Evolutionary conservation across 2,329 filamentous ascomycete species (phyloP).

Genomic region (Macrophomina phaseolina): DNA sequence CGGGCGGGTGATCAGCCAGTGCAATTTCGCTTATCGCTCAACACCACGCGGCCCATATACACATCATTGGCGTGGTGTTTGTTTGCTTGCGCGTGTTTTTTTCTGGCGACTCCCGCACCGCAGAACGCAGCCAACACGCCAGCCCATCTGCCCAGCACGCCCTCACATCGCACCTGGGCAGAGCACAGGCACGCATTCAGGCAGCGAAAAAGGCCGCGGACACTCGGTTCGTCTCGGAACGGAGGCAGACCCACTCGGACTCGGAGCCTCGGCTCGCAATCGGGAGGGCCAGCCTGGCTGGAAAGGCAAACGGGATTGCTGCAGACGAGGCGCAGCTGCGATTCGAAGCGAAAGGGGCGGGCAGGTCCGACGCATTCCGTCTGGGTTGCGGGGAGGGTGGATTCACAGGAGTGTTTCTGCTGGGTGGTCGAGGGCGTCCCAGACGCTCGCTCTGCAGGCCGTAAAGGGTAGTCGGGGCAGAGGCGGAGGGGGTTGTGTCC

Average conservation of each 20-base stretch:
- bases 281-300: not conserved
- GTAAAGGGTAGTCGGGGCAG: not conserved
- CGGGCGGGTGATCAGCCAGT: constrained; percentile 10
- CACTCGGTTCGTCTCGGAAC: not conserved
- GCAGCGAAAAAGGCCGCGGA: not conserved
- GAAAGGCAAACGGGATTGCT: not conserved
- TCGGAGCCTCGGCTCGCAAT: not conserved
- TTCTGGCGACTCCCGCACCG: not conserved
- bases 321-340: constrained; percentile 2
- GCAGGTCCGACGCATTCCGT: not conserved
- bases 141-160: not conserved
- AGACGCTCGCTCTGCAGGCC: not conserved
- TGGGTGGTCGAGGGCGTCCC: not conserved
- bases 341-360: not conserved
- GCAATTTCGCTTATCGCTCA: constrained; percentile 15
- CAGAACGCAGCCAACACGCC: not conserved
- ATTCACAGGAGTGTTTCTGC: constrained; percentile 1
- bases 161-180: too few relatives aligned
- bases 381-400: not conserved
- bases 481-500: not conserved
- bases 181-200: not conserved
- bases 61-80: constrained; percentile 6
- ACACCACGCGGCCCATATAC: not conserved
- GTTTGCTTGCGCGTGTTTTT: not conserved
- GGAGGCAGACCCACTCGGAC: not conserved